phyloP scores from a whole-genome alignment of 805 yeast genomes.

The Yamadazyma kitorensis region DNA sequence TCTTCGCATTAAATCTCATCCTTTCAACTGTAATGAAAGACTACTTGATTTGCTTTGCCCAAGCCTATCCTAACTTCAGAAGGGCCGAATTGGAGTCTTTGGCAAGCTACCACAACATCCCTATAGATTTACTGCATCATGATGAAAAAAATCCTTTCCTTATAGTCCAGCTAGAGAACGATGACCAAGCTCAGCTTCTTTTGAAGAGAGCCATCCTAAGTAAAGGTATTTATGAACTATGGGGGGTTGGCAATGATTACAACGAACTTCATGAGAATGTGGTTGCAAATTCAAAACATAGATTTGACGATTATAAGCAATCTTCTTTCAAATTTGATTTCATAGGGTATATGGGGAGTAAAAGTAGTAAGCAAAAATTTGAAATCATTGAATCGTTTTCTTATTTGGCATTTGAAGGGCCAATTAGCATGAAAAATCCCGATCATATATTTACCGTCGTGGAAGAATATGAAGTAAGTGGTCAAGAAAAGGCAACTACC shows the following conservation, averaged over 20 bases:
- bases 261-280: conserved; percentile 58
- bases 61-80: conserved; percentile 75
- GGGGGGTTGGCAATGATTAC: conserved; percentile 66
- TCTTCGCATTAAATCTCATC: conserved; percentile 7
- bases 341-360: conserved; percentile 69
- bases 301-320: conserved; percentile 37
- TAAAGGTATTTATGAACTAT: conserved; percentile 76
- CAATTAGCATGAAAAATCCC: conserved; percentile 74
- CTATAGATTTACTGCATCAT: conserved; percentile 59
- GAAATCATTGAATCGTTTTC: conserved; percentile 67
- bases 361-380: conserved; percentile 50
- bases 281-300: conserved; percentile 27
- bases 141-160: conserved; percentile 66
- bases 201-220: conserved; percentile 67
- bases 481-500: conserved; percentile 42
- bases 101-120: conserved; percentile 60
- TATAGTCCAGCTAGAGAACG: conserved; percentile 61
- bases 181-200: conserved; percentile 62
- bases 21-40: conserved; percentile 50
- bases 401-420: conserved; percentile 72
- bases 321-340: conserved; percentile 78
- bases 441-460: conserved; percentile 67
- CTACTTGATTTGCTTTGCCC: conserved; percentile 82
- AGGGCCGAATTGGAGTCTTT: conserved; percentile 80
- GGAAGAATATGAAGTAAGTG: conserved; percentile 62